Evolutionary conservation across 345 rosid genomes (phyloP).

Genomic region (Euphorbia peplus): DNA sequence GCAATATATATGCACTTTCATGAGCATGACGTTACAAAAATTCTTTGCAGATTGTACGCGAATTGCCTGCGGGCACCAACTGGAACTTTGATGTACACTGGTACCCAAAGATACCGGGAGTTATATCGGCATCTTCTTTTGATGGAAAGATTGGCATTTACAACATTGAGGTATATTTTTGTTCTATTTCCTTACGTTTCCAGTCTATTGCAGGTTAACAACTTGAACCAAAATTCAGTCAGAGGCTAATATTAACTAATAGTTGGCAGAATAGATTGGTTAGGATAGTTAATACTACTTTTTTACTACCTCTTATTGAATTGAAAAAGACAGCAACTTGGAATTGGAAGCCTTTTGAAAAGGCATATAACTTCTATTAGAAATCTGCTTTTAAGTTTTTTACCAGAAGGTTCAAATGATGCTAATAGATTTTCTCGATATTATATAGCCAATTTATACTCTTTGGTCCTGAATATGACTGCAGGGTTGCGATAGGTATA

Average conservation of each 20-base stretch:
- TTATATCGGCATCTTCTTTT: constrained; percentile 93
- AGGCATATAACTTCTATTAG: neutral
- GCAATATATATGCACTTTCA: neutral
- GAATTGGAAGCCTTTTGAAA: neutral
- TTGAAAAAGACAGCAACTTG: neutral
- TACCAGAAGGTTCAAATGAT: no score
- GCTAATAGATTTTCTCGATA: neutral
- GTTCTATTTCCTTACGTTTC: neutral
- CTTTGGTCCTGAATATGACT: constrained; percentile 16
- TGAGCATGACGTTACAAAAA: neutral
- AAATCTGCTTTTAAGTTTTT: no score
- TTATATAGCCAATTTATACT: neutral
- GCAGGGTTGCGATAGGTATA: constrained; percentile 83
- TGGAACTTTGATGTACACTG: constrained; percentile 99
- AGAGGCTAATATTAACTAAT: neutral
- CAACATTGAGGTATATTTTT: constrained; percentile 75
- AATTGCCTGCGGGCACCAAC: constrained; percentile 91
- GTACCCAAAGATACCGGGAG: constrained; percentile 95
- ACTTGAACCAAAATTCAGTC: neutral
- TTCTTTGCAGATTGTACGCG: constrained; percentile 68
- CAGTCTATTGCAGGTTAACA: neutral
- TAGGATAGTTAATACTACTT: neutral
- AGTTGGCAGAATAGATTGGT: neutral
- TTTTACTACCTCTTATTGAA: neutral
- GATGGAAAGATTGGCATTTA: constrained; percentile 94